Percentiles rank a stretch among this genome's conserved stretches.
Conservation (phyloP, 306 rosid species). For the Phaseolus lunatus region DNA sequence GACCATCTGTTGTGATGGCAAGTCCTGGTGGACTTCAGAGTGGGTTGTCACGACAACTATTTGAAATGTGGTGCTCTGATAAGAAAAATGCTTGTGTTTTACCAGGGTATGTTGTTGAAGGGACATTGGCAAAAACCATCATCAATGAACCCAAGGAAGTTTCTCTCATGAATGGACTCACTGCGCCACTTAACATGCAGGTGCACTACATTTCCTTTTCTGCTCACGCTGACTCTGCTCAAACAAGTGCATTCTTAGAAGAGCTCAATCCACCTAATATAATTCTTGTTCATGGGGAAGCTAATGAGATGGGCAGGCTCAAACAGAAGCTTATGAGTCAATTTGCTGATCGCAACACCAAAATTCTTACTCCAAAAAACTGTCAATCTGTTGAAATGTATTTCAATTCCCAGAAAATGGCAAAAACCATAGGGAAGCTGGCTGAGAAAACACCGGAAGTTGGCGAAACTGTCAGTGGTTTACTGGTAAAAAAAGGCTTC, state of each 20-base stretch:
- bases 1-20: slow-evolving; percentile 97
- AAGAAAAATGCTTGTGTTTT: slow-evolving; percentile 83
- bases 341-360: slow-evolving; percentile 84
- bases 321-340: slow-evolving; percentile 85
- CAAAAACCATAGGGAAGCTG: slow-evolving; percentile 87
- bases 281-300: slow-evolving; percentile 96
- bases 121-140: slow-evolving; percentile 91
- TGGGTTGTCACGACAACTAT: slow-evolving; percentile 87
- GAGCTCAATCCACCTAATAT: slow-evolving; percentile 94
- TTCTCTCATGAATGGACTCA: slow-evolving; percentile 86
- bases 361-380: slow-evolving; percentile 88
- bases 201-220: slow-evolving; percentile 96
- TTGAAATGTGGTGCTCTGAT: slow-evolving; percentile 95
- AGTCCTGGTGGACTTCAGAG: slow-evolving; percentile 94
- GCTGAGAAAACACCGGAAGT: slow-evolving; percentile 80
- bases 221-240: slow-evolving; percentile 97
- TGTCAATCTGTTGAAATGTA: slow-evolving; percentile 94
- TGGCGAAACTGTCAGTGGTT: slow-evolving; percentile 78
- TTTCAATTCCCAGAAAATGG: slow-evolving; percentile 94
- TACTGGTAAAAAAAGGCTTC: slow-evolving; percentile 89
- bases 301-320: slow-evolving; percentile 96
- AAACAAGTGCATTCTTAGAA: slow-evolving; percentile 89
- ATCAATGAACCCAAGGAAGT: slow-evolving; percentile 94
- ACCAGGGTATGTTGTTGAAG: slow-evolving; percentile 92
- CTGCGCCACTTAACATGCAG: slow-evolving; percentile 91